Evolutionary conservation across 805 yeast genomes (phyloP).

Genomic region (Suhomyces emberorum): DNA sequence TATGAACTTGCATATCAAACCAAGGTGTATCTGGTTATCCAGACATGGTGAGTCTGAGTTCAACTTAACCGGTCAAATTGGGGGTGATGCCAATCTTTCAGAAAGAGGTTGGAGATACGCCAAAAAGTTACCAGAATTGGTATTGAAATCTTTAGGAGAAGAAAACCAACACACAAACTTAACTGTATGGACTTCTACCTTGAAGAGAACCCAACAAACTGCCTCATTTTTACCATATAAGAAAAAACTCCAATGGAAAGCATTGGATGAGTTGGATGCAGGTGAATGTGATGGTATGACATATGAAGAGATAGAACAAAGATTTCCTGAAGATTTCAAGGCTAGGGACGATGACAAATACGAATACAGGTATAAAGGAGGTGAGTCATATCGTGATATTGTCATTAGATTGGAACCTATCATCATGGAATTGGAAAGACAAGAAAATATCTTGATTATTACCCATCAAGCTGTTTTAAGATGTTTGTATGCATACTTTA

Average conservation of each 20-base stretch:
- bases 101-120: constrained; percentile 86
- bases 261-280: constrained; percentile 93
- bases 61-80: constrained; percentile 90
- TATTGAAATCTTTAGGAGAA: constrained; percentile 59
- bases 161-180: constrained; percentile 51
- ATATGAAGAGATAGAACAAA: constrained; percentile 77
- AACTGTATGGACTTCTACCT: constrained; percentile 95
- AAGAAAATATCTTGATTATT: constrained; percentile 90
- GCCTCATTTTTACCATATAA: constrained; percentile 78
- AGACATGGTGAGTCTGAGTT: constrained; percentile 95
- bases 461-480: constrained; percentile 97
- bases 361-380: constrained; percentile 94
- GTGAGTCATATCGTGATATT: constrained; percentile 94
- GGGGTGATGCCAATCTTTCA: constrained; percentile 87
- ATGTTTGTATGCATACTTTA: constrained; percentile 94
- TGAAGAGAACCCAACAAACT: constrained; percentile 89
- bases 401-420: constrained; percentile 94
- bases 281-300: constrained; percentile 98
- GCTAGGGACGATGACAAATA: constrained; percentile 95
- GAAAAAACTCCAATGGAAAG: constrained; percentile 86
- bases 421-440: constrained; percentile 97
- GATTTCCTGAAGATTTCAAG: constrained; percentile 90
- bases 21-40: constrained; percentile 88
- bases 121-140: constrained; percentile 71
- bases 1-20: constrained; percentile 92